These are phyloP conservation scores for Diaporthe caulivora DNA, from an alignment of 2,329 filamentous ascomycete species.

Conservation along the genomic window DNA sequence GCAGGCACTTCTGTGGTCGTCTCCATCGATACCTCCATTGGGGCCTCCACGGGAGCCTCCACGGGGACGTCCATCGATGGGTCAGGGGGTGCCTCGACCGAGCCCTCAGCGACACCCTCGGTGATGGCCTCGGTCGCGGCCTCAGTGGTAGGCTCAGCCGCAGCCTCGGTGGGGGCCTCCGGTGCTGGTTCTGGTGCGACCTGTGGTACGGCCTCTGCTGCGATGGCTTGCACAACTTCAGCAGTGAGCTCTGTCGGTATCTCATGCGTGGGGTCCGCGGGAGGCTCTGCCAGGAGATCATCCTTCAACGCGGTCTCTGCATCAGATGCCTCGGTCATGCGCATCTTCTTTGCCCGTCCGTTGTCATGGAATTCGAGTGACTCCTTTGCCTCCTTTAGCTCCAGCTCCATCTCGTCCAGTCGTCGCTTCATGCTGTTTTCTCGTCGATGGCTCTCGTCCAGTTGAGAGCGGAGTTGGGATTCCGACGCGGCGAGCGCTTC, in stretches of 20 bases:
- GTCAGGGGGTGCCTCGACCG: constrained; percentile 21
- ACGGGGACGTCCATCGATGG: neutral
- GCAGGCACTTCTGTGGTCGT: constrained; percentile 6
- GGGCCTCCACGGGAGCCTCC: neutral
- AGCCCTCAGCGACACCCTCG: neutral
- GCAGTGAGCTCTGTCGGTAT: constrained; percentile 4
- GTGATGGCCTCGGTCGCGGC: neutral
- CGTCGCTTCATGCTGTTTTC: constrained; percentile 87
- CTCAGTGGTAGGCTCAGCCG: neutral
- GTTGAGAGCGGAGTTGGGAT: constrained; percentile 67
- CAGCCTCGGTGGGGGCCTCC: neutral
- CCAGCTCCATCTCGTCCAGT: constrained; percentile 81
- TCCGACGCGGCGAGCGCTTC: constrained; percentile 57
- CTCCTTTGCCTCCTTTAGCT: constrained; percentile 56
- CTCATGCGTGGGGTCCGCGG: constrained; percentile 4
- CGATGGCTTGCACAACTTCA: constrained; percentile 19
- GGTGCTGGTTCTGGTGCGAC: neutral
- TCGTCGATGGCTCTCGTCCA: constrained; percentile 82
- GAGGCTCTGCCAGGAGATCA: constrained; percentile 16
- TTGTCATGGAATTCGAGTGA: constrained; percentile 45
- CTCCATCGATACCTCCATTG: constrained; percentile 19
- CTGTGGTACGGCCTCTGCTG: neutral
- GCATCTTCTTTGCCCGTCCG: constrained; percentile 48
- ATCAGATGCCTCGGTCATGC: constrained; percentile 44
- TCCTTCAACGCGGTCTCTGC: constrained; percentile 23